Percentiles rank a stretch among this genome's conserved stretches.
These are phyloP conservation scores for Berberis thunbergii DNA, from an alignment of 164 flowering plant species.

Conservation along the genomic window DNA sequence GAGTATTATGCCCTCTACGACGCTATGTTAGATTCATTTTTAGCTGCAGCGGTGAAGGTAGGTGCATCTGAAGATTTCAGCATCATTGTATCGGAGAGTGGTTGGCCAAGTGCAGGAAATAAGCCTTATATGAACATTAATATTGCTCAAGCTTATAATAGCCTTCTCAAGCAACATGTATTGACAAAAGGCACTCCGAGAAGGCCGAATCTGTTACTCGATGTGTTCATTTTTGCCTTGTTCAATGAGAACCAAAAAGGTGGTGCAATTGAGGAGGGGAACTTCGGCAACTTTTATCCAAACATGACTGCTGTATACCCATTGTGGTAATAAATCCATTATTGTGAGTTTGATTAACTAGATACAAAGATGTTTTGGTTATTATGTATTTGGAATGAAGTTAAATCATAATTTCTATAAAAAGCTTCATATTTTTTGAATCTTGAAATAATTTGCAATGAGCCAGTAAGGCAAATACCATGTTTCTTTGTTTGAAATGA, in stretches of 20 bases:
- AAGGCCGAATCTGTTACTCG: background rate
- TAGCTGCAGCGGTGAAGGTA: background rate
- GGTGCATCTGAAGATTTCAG: background rate
- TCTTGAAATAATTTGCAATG: too few species aligned
- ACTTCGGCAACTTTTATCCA: conserved; percentile 7
- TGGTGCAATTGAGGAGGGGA: background rate
- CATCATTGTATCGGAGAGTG: conserved; percentile 3
- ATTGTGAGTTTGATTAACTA: too few species aligned
- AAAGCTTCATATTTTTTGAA: too few species aligned
- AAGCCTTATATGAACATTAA: background rate
- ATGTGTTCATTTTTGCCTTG: conserved; percentile 4
- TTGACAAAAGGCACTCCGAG: conserved; percentile 2
- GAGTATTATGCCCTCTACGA: background rate
- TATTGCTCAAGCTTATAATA: conserved; percentile 5
- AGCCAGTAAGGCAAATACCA: too few species aligned
- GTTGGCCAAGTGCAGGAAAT: conserved; percentile 8
- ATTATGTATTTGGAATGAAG: too few species aligned
- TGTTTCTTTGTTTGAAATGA: too few species aligned
- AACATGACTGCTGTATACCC: conserved; percentile 5
- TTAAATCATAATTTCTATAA: too few species aligned
- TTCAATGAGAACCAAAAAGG: background rate
- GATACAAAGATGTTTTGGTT: too few species aligned
- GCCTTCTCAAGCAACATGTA: conserved; percentile 1
- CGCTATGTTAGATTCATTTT: background rate
- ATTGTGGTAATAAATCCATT: background rate